A percentile compares a stretch with the other conserved stretches of the same genome.
Evolutionary conservation across 2,329 filamentous ascomycete genomes (phyloP).

Genomic region (Tolypocladium album): DNA sequence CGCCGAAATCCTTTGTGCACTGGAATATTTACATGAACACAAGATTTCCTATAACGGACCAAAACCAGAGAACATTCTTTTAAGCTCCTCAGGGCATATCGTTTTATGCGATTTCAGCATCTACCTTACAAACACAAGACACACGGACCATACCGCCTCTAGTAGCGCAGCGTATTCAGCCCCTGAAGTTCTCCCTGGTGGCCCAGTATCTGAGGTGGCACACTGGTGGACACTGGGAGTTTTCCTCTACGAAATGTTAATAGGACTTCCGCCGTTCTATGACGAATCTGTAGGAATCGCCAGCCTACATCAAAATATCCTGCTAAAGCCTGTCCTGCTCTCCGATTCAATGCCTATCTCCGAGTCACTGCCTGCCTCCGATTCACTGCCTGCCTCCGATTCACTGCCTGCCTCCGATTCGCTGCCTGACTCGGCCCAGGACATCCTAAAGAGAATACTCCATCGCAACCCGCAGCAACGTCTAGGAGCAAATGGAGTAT

Average conservation of each 20-base stretch:
- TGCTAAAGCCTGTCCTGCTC: neutral
- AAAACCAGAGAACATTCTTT: neutral
- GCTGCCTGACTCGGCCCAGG: neutral
- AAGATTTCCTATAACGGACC: neutral
- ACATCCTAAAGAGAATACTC: neutral
- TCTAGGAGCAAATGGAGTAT: neutral
- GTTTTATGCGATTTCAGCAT: neutral
- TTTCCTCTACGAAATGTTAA: neutral
- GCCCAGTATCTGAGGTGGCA: neutral
- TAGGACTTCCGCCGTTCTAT: neutral
- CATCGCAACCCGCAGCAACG: neutral
- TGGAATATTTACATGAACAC: neutral
- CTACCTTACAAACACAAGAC: neutral
- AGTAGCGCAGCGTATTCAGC: neutral
- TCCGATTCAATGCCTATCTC: too few species aligned
- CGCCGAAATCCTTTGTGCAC: neutral
- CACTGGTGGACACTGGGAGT: neutral
- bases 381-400: too few species aligned
- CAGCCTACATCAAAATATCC: neutral
- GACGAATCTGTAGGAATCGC: neutral
- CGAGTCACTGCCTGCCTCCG: too few species aligned
- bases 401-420: too few species aligned
- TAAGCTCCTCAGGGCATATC: neutral
- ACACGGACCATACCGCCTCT: neutral
- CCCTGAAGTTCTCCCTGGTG: neutral